Evolutionary conservation across 345 rosid genomes (phyloP).

Genomic region (Excoecaria agallocha): DNA sequence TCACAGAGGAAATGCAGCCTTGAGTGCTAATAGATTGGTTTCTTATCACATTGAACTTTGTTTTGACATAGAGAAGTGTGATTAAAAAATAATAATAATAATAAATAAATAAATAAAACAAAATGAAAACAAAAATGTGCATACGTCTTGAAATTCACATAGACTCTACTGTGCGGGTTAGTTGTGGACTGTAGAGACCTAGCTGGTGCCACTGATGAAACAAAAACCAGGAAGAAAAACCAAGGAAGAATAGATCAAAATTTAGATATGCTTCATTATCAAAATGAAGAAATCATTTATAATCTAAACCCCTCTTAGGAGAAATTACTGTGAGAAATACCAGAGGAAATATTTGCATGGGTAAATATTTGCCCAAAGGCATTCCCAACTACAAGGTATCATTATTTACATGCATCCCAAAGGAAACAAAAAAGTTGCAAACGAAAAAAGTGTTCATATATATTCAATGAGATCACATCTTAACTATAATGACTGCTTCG

Average conservation of each 20-base stretch:
- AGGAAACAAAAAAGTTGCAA: background rate
- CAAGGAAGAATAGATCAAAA: background rate
- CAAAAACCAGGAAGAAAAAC: background rate
- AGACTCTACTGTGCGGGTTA: background rate
- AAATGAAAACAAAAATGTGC: too few species aligned
- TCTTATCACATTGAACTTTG: too few species aligned
- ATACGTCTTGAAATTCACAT: background rate
- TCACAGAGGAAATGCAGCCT: background rate
- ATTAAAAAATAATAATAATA: too few species aligned
- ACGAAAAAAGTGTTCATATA: background rate
- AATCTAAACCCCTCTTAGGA: background rate
- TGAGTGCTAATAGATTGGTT: background rate
- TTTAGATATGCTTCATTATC: background rate
- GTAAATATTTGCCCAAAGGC: background rate
- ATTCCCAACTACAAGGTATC: background rate
- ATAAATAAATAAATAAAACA: too few species aligned
- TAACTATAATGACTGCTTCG: background rate
- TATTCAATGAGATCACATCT: background rate
- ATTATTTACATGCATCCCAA: background rate
- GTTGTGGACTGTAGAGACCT: background rate
- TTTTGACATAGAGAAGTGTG: too few species aligned
- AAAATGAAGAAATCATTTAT: background rate
- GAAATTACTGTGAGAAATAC: background rate
- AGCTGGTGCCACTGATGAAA: background rate
- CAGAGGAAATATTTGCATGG: background rate